phyloP scores from a whole-genome alignment of 192 early-diverging fungal species.

The Backusella tarrabulga region DNA sequence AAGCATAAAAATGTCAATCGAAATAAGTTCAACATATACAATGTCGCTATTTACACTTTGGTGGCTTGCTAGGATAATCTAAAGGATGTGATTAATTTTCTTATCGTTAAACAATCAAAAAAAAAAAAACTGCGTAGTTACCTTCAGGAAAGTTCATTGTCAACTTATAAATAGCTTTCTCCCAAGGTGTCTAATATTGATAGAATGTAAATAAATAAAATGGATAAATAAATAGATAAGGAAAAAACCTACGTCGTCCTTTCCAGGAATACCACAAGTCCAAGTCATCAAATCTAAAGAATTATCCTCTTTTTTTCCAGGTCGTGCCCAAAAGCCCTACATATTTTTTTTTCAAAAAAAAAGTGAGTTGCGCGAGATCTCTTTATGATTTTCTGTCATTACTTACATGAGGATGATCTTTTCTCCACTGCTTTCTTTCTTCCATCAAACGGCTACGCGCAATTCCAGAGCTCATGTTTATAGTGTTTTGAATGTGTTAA shows the following conservation, averaged over 20 bases:
- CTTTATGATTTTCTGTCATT: neutral
- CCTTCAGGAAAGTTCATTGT: slow-evolving; percentile 79
- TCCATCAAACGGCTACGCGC: slow-evolving; percentile 49
- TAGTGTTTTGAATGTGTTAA: neutral
- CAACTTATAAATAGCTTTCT: slow-evolving; percentile 84
- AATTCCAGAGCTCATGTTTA: slow-evolving; percentile 34
- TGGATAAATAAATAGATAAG: neutral
- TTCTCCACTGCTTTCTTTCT: slow-evolving; percentile 97
- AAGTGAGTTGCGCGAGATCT: neutral
- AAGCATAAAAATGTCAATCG: neutral
- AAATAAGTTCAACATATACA: slow-evolving; percentile 30
- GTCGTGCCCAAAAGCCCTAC: slow-evolving; percentile 91
- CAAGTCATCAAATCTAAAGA: slow-evolving; percentile 85
- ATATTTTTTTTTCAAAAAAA: neutral
- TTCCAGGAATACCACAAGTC: slow-evolving; percentile 61
- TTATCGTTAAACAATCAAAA: neutral
- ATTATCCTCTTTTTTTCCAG: slow-evolving; percentile 78
- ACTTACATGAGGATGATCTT: slow-evolving; percentile 81
- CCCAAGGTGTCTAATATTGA: slow-evolving; percentile 75
- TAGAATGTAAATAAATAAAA: neutral
- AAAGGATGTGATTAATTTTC: neutral
- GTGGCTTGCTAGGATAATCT: slow-evolving; percentile 86
- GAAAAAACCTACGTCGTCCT: slow-evolving; percentile 39
- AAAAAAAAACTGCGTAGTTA: slow-evolving; percentile 17
- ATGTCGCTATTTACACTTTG: slow-evolving; percentile 59